Base-by-base conservation (phyloP, 2,329 filamentous ascomycete species). In the Aspergillus nomiae region DNA sequence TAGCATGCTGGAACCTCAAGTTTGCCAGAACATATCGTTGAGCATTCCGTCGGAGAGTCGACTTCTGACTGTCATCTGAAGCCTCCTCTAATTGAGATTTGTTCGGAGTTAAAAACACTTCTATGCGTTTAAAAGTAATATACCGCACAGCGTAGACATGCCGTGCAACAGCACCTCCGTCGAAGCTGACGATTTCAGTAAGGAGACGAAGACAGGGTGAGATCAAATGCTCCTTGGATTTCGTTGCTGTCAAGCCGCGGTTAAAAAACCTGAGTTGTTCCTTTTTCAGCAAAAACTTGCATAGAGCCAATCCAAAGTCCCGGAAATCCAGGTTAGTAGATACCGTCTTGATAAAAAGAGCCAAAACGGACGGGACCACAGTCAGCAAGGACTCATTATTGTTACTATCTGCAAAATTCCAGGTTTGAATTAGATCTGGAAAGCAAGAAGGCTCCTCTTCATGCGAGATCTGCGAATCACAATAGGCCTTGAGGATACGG, bases 141-240 rank as follows among this genome's bases (percentile, higher is more conserved):
- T 92, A 89, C 69, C 92, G 87, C 36, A 89, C 89, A 58, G 90
- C 85, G 75, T 96, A 96, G 38, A 97, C 84, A 53, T 89, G 85
- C 68, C 87, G 89, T 32, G 94, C 92, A 60, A 93, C 84, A 48
- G 88, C 86, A 16, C 95, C 96, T 19, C 93, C 93, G 77, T 98
- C 94, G 67, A 97, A 90, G 60, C 85, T 88, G 19, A 92, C 87
- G n/a, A 94, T 85, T 78, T 99, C 94, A 58, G 90, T 91, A 63
- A 99, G 84, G 58, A 99, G 81, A 61, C 94, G 89, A 63, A 99
- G 81, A 28, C 91, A 94, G 0, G 95, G 94, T 3, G 92, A 95
- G 64, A 97, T 94, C 63, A 98, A 82, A 76, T 92, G 92, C 45
- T 93, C 92, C 73, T 96, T 97, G 55, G 88, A 85, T 76, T 92